A percentile compares a stretch with the other conserved stretches of the same genome.
These are phyloP conservation scores for Papiliotrema laurentii DNA, from an alignment of 1,284 basidiomycete species.

Conservation along the genomic window DNA sequence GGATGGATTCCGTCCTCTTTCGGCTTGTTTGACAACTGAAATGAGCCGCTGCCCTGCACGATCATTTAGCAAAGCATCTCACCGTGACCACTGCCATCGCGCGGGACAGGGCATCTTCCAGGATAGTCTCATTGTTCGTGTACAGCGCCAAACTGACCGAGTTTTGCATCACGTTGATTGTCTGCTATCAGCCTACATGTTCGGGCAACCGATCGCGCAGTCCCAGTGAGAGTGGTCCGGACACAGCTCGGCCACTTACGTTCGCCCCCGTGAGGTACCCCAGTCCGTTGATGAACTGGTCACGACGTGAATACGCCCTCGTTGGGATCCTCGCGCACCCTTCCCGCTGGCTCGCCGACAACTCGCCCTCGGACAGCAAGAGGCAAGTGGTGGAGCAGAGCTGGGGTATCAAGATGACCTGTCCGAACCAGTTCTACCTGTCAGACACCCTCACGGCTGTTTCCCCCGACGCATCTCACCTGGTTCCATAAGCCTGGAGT, in stretches of 20 bases:
- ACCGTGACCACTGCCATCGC: constrained; percentile 18
- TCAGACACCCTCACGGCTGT: neutral
- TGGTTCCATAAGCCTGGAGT: constrained; percentile 59
- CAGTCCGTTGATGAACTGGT: constrained; percentile 50
- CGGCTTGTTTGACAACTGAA: constrained; percentile 15
- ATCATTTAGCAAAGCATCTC: neutral
- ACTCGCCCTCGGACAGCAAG: constrained; percentile 51
- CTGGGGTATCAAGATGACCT: constrained; percentile 52
- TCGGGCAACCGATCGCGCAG: neutral
- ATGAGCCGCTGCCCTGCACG: neutral
- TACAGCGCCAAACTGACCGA: constrained; percentile 22
- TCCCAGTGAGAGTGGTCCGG: neutral
- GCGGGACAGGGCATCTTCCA: constrained; percentile 15
- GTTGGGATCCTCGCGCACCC: constrained; percentile 55
- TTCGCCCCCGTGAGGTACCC: constrained; percentile 59
- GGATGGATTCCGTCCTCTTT: constrained; percentile 59
- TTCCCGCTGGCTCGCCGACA: constrained; percentile 49
- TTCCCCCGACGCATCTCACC: neutral
- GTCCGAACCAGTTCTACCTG: constrained; percentile 60
- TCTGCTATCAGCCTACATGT: neutral
- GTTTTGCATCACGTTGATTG: constrained; percentile 26
- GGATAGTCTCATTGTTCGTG: constrained; percentile 13
- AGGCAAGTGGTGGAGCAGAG: constrained; percentile 58
- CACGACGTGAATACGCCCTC: constrained; percentile 56
- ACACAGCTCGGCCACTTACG: constrained; percentile 23